phyloP scores from a whole-genome alignment of 257 asterid genomes.

The Forsythia suspensa region DNA sequence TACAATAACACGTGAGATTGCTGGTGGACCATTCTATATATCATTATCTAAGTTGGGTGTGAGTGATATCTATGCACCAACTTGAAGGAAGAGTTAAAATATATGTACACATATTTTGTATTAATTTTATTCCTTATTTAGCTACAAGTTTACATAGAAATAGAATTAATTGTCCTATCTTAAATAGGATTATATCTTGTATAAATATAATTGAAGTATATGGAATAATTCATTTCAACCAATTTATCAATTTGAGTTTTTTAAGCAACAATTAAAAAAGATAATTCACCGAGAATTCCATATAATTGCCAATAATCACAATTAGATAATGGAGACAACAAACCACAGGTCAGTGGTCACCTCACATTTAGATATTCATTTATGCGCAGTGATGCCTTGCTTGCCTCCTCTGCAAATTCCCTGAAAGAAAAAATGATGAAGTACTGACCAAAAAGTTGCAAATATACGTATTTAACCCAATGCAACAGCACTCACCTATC shows the following conservation, averaged over 20 bases:
- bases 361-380: conserved; percentile 93
- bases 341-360: conserved; percentile 48
- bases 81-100: too few relatives aligned
- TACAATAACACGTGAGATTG: too few relatives aligned
- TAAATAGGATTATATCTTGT: too few relatives aligned
- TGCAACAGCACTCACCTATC: conserved; percentile 57
- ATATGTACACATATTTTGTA: too few relatives aligned
- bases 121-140: too few relatives aligned
- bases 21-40: too few relatives aligned
- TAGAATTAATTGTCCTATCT: too few relatives aligned
- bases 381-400: conserved; percentile 80
- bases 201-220: too few relatives aligned
- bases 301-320: conserved; percentile 10
- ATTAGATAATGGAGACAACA: conserved; percentile 13
- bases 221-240: too few relatives aligned
- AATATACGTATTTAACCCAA: background rate
- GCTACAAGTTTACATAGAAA: too few relatives aligned
- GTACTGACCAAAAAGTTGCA: conserved; percentile 7
- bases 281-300: background rate
- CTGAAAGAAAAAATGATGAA: conserved; percentile 31
- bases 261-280: background rate
- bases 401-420: conserved; percentile 79
- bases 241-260: background rate
- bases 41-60: too few relatives aligned
- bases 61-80: too few relatives aligned